These are phyloP conservation scores for Lepraria neglecta DNA, from an alignment of 495 filamentous ascomycete species.

Conservation along the genomic window DNA sequence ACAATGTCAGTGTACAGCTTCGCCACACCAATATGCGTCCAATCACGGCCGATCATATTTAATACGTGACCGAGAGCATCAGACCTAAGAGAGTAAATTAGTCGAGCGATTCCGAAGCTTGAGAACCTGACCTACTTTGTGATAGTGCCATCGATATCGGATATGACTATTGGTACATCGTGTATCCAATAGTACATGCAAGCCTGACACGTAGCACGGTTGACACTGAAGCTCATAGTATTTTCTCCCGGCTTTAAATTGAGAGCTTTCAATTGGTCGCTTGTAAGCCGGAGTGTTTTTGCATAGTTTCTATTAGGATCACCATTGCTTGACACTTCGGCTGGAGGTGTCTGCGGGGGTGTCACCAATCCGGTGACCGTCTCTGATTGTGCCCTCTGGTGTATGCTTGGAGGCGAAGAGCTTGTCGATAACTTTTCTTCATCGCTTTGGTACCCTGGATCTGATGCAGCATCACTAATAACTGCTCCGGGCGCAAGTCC, in stretches of 20 bases:
- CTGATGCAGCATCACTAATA: constrained; percentile 71
- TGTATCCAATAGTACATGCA: constrained; percentile 90
- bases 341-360: constrained; percentile 69
- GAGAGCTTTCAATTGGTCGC: constrained; percentile 86
- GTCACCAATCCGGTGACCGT: constrained; percentile 62
- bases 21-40: constrained; percentile 94
- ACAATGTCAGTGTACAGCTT: constrained; percentile 96
- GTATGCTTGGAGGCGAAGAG: constrained; percentile 37
- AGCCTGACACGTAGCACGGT: constrained; percentile 83
- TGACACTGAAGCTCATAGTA: constrained; percentile 91
- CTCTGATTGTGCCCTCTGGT: constrained; percentile 62
- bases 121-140: constrained; percentile 58
- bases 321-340: constrained; percentile 42
- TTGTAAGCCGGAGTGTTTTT: constrained; percentile 93
- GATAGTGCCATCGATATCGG: constrained; percentile 97
- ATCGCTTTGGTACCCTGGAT: constrained; percentile 92
- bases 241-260: constrained; percentile 79
- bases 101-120: neutral
- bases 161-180: constrained; percentile 89
- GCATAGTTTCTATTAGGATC: constrained; percentile 83
- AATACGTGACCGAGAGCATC: constrained; percentile 96
- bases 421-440: constrained; percentile 41
- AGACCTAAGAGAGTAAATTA: constrained; percentile 43
- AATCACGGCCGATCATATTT: constrained; percentile 96
- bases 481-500: constrained; percentile 48